Evolutionary conservation across 2,329 filamentous ascomycete genomes (phyloP).

Genomic region (Aspergillus pseudoglaucus): DNA sequence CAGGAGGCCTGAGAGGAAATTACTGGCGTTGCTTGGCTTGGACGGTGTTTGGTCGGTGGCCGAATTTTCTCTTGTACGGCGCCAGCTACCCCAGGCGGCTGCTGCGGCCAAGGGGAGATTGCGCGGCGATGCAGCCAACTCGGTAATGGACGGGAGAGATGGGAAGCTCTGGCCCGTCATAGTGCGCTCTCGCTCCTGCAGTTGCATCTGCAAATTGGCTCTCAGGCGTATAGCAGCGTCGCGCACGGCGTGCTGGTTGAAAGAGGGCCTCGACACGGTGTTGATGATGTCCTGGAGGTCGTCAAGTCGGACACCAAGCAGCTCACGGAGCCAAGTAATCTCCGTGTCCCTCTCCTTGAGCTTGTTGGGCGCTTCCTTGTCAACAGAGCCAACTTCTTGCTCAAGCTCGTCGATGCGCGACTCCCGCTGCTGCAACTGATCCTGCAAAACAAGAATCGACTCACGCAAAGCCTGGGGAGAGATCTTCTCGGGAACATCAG

Average conservation of each 20-base stretch:
- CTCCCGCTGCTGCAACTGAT: constrained; percentile 93
- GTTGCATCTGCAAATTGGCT: constrained; percentile 95
- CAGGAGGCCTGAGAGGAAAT: constrained; percentile 70
- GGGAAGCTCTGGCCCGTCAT: constrained; percentile 63
- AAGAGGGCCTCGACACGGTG: constrained; percentile 66
- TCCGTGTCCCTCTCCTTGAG: constrained; percentile 90
- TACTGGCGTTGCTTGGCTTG: constrained; percentile 50
- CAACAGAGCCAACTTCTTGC: constrained; percentile 59
- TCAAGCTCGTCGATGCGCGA: constrained; percentile 82
- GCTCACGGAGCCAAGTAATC: constrained; percentile 88
- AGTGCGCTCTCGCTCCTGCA: constrained; percentile 84
- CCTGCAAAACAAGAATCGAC: constrained; percentile 91
- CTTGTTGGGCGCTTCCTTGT: constrained; percentile 72
- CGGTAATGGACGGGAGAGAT: constrained; percentile 69
- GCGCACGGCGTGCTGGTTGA: constrained; percentile 71
- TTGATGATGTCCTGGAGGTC: constrained; percentile 89
- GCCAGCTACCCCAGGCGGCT: constrained; percentile 98
- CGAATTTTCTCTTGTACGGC: constrained; percentile 57
- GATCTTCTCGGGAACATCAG: constrained; percentile 69
- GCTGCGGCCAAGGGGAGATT: constrained; percentile 74
- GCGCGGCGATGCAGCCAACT: constrained; percentile 70
- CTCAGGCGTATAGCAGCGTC: constrained; percentile 89
- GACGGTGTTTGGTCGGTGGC: constrained; percentile 54
- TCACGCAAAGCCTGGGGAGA: constrained; percentile 92
- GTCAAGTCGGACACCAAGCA: constrained; percentile 81